Percentiles rank a stretch among this genome's conserved stretches.
Conservation (phyloP, 2,329 filamentous ascomycete genomes). For the Orbilia quercus region DNA sequence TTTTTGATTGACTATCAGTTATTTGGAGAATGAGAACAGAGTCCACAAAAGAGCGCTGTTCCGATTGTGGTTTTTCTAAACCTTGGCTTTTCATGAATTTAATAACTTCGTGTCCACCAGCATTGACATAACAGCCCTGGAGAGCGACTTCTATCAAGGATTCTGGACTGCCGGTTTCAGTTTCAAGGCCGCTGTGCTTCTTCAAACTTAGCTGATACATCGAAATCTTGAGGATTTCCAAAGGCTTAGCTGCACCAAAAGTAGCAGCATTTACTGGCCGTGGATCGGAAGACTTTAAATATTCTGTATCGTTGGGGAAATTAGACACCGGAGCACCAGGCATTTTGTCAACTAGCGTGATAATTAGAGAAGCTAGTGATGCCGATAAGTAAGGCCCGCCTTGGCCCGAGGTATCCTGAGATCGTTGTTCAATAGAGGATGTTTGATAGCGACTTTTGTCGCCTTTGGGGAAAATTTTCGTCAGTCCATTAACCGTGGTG, state of each 20-base stretch:
- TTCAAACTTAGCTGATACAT: conserved; percentile 11
- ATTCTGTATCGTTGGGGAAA: background rate
- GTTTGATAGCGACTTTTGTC: background rate
- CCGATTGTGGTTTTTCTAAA: background rate
- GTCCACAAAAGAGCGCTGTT: background rate
- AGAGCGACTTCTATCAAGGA: conserved; percentile 72
- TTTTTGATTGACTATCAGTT: conserved; percentile 66
- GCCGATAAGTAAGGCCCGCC: conserved; percentile 1
- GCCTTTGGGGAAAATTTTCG: background rate
- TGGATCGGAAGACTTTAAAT: background rate
- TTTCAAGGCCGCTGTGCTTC: conserved; percentile 62
- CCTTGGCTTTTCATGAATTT: conserved; percentile 23
- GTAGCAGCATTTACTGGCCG: background rate
- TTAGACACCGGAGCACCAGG: background rate
- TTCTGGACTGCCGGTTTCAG: conserved; percentile 69
- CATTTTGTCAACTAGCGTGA: conserved; percentile 40
- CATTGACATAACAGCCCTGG: conserved; percentile 68
- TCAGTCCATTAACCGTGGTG: background rate
- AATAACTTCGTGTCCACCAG: conserved; percentile 27
- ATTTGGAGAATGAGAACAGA: conserved; percentile 61
- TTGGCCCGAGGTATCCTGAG: background rate
- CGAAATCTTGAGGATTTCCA: conserved; percentile 31
- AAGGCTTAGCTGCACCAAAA: background rate
- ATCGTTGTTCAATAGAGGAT: background rate
- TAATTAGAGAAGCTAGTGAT: conserved; percentile 27